Evolutionary conservation across 2,329 filamentous ascomycete species (phyloP).

Genomic region (Nigrospora osmanthi): DNA sequence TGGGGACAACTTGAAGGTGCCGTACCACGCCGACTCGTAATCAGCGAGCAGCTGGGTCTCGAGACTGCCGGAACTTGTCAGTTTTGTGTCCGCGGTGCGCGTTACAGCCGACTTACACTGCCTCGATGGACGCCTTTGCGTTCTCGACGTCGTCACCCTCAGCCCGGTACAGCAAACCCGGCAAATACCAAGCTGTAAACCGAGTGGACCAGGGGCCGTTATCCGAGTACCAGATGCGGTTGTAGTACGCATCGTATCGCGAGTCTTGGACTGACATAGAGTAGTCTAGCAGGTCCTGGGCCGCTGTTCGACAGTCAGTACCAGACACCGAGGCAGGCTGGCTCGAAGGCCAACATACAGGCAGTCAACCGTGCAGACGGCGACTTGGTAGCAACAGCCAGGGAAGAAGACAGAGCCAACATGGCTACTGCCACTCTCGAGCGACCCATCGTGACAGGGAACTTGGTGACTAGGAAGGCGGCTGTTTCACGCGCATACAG

Average conservation of each 20-base stretch:
- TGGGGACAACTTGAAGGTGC: conserved; percentile 30
- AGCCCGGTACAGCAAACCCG: conserved; percentile 26
- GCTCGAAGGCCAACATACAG: neutral
- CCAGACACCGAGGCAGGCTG: neutral
- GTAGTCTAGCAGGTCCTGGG: conserved; percentile 28
- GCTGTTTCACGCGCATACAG: too few species aligned
- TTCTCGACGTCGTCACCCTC: conserved; percentile 24
- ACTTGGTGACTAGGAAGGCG: too few species aligned
- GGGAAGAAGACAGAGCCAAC: neutral
- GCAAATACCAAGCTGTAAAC: conserved; percentile 34
- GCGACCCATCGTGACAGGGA: neutral
- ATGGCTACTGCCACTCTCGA: neutral
- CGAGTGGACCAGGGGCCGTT: conserved; percentile 32
- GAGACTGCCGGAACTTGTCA: conserved; percentile 11
- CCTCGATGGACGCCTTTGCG: conserved; percentile 25
- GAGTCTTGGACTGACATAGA: conserved; percentile 29
- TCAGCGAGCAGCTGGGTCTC: conserved; percentile 25
- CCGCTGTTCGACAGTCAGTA: conserved; percentile 11
- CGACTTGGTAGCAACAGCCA: neutral
- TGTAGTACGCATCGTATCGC: conserved; percentile 31
- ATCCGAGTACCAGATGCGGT: conserved; percentile 31
- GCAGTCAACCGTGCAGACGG: neutral
- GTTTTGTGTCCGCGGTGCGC: neutral
- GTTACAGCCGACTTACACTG: conserved; percentile 15
- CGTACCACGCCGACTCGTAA: conserved; percentile 31